Percentiles rank a stretch among this genome's conserved stretches.
Evolutionary conservation across 2,329 filamentous ascomycete genomes (phyloP).

Genomic region (Golovinomyces cichoracearum): DNA sequence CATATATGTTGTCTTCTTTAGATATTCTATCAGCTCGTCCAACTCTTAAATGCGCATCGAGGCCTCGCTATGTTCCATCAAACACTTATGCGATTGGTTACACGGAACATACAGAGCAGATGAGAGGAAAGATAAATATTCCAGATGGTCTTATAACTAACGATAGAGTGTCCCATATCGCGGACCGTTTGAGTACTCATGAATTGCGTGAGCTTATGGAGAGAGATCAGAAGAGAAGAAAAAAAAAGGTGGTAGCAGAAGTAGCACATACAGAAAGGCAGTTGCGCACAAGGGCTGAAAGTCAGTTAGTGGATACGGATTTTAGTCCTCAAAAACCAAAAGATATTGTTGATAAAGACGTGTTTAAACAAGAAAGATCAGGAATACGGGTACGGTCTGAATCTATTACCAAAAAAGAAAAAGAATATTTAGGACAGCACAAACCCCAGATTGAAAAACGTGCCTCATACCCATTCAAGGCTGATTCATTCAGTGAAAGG

Average conservation of each 20-base stretch:
- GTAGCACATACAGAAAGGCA: constrained; percentile 39
- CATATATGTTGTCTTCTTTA: constrained; percentile 57
- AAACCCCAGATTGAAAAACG: neutral
- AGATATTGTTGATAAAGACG: neutral
- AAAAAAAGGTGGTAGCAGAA: constrained; percentile 44
- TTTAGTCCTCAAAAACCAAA: neutral
- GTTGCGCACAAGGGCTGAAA: constrained; percentile 16
- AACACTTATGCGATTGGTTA: constrained; percentile 20
- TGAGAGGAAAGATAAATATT: constrained; percentile 26
- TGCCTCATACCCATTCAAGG: neutral
- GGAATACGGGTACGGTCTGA: neutral
- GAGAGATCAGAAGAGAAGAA: constrained; percentile 53
- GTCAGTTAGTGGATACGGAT: neutral
- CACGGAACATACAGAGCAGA: constrained; percentile 19
- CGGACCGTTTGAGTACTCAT: constrained; percentile 61
- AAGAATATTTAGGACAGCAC: neutral
- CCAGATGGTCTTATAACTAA: constrained; percentile 32
- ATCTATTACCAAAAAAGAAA: neutral
- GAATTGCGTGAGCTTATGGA: constrained; percentile 77
- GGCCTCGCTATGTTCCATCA: constrained; percentile 26
- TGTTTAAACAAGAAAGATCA: neutral
- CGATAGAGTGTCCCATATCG: constrained; percentile 43
- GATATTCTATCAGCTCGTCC: constrained; percentile 67
- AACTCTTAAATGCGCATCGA: constrained; percentile 47
- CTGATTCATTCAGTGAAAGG: neutral